A percentile compares a stretch with the other conserved stretches of the same genome.
Conservation (phyloP, 306 rosid genomes). For the Hylodesmum podocarpum region DNA sequence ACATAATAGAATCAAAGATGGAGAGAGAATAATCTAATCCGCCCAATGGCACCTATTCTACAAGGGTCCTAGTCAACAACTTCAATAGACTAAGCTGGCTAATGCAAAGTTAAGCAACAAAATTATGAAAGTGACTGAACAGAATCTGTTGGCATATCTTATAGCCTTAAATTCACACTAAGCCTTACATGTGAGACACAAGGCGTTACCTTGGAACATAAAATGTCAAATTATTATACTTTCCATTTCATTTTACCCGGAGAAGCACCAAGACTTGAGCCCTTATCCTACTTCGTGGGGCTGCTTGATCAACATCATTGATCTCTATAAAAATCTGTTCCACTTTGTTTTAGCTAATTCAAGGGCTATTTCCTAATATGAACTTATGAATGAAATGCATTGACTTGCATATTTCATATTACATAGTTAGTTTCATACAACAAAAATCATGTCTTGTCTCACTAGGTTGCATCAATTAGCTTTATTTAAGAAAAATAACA, state of each 20-base stretch:
- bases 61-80: too few species aligned
- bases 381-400: not conserved
- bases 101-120: conserved; percentile 12
- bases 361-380: not conserved
- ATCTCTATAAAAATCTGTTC: not conserved
- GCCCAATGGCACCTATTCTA: too few species aligned
- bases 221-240: not conserved
- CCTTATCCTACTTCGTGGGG: not conserved
- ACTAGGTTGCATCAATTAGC: not conserved
- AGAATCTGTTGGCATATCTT: not conserved
- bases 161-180: not conserved
- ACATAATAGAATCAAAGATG: too few species aligned
- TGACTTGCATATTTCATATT: conserved; percentile 6
- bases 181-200: not conserved
- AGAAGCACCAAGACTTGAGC: not conserved
- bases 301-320: not conserved
- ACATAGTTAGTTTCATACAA: not conserved
- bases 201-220: not conserved
- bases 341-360: not conserved
- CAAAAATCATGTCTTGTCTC: not conserved
- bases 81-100: too few species aligned
- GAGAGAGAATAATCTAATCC: too few species aligned
- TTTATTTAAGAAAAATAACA: not conserved
- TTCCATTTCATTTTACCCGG: not conserved
- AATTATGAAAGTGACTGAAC: not conserved